Percentiles rank a stretch among this genome's conserved stretches.
phyloP scores from a whole-genome alignment of 805 yeast genomes.

The Cyberlindnera mycetangii region DNA sequence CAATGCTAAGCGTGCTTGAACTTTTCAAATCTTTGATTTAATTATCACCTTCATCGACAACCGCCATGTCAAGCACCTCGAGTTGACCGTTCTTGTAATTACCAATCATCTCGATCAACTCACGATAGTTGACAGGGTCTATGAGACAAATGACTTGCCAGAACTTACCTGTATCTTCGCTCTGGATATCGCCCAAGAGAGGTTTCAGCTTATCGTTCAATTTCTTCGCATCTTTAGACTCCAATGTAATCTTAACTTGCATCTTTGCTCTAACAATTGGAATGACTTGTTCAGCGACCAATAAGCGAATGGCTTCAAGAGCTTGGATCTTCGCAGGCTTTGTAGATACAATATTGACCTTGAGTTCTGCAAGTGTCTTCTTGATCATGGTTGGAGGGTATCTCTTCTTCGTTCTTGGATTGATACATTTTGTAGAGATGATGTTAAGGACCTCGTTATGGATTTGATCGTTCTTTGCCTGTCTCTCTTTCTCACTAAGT shows the following conservation, averaged over 20 bases:
- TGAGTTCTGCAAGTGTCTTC: constrained; percentile 74
- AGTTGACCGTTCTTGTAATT: constrained; percentile 57
- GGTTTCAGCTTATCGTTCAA: constrained; percentile 41
- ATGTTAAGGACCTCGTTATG: constrained; percentile 81
- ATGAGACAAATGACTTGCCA: constrained; percentile 67
- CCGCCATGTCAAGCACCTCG: constrained; percentile 89
- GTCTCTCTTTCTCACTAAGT: constrained; percentile 89
- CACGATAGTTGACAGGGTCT: constrained; percentile 82
- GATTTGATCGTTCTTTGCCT: constrained; percentile 64
- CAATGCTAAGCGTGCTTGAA: constrained; percentile 16
- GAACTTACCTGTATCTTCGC: constrained; percentile 39
- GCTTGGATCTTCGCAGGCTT: constrained; percentile 87
- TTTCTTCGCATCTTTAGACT: constrained; percentile 49
- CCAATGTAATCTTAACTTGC: constrained; percentile 70
- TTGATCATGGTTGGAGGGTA: constrained; percentile 95
- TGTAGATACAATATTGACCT: constrained; percentile 71
- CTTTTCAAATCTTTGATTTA: constrained; percentile 16
- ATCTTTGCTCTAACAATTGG: constrained; percentile 94
- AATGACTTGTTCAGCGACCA: constrained; percentile 75
- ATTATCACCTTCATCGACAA: constrained; percentile 56
- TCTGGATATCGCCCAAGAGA: constrained; percentile 41
- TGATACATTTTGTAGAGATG: constrained; percentile 86
- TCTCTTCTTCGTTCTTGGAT: constrained; percentile 84
- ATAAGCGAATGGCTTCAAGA: constrained; percentile 78
- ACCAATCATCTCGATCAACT: constrained; percentile 55